Base-by-base conservation (phyloP, 345 rosid species). In the Geranium rotundifolium region DNA sequence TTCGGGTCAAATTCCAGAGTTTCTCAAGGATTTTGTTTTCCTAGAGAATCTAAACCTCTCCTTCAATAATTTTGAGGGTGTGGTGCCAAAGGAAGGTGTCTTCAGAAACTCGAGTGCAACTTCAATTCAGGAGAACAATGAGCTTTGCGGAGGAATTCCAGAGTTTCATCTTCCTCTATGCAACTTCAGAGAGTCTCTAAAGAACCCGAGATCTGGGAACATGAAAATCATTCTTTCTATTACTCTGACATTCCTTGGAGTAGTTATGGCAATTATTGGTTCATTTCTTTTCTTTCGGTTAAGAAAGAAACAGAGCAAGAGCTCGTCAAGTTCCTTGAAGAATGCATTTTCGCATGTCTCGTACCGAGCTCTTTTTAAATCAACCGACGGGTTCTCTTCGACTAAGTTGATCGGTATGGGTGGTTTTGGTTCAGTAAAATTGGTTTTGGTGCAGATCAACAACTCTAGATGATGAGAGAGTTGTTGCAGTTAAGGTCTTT, bases 401-500 rank as follows among this genome's bases (percentile, higher is more conserved):
- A 17, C 46, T 7, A 67, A 70, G 29, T 31, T 62, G 30, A 55
- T 70, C 3, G 78, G 78, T 7, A 27, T 19, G 7, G 78, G 75
- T 5, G 60, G 75, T 46, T 67, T 54, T 19, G 64, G 72, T 27
- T 18, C 58, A 4, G 64, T 74, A 12, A 66, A 59, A n/a, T n/a
- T n/a, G n/a, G n/a, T n/a, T n/a, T n/a, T n/a, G n/a, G n/a, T n/a
- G n/a, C n/a, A n/a, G n/a, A n/a, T 57, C 63, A 52, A 30, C 72
- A 17, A 30, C 20, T 0, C 60, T 66, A 17, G 49, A 62, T 19
- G 6, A 1, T 12, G 58, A 29, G 13, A 52, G 27, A 5, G 3
- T 6, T 2, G 58, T 74, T 15, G 72, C 78, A 1, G 66, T 74
- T 19, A 70, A 66, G 63, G 78, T 69, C 2, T 23, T 70, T 23